Base-by-base conservation (phyloP, 345 rosid genomes). In the Gossypium herbaceum region DNA sequence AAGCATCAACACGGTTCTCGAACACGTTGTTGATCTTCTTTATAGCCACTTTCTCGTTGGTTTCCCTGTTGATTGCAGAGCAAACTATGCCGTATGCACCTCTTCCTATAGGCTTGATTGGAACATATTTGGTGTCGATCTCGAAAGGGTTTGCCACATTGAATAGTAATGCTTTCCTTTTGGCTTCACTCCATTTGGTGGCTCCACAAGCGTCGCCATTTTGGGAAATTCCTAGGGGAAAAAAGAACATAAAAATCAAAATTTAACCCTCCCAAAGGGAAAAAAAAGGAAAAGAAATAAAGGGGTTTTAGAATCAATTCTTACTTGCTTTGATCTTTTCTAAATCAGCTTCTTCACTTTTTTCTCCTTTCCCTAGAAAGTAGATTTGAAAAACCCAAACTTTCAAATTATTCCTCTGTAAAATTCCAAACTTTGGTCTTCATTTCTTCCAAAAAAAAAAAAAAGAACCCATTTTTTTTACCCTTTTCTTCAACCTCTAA, bases 31-130 rank as follows among this genome's bases (percentile, higher is more conserved):
- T 85, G 76, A 94, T 90, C 85, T 88, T 94, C 80, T 94, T 94
- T 44, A 94, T 94, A 0, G 98, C 93, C 17, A 92, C 97, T 80
- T 84, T 87, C 77, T 94, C 97, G 16, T 86, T 85, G 0, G 97
- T 91, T 75, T 93, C 94, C 70, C 85, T 79, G 63, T 94, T 86
- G 72, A 90, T 84, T 0, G 98, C 90, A 24, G 98, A 90, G 74
- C 98, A 93, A 11, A 93, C 95, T 47, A 93, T 84, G 48, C 98
- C 98, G 19, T 91, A 90, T 57, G 98, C 91, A 73, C 98, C 98
- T 79, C 86, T 84, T 17, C 98, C 98, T 24, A 93, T 91, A 0
- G 93, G 97, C 81, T 92, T 89, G 76, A 92, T 89, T 0, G 98
- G 98, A 22, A 88, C 88, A 62, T 94, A 92, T 84, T 91, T 90